Evolutionary conservation across 2,329 filamentous ascomycete genomes (phyloP), one percentile per base, ranked within the genome.

Genomic region (Pseudogymnoascus sp.): DNA sequence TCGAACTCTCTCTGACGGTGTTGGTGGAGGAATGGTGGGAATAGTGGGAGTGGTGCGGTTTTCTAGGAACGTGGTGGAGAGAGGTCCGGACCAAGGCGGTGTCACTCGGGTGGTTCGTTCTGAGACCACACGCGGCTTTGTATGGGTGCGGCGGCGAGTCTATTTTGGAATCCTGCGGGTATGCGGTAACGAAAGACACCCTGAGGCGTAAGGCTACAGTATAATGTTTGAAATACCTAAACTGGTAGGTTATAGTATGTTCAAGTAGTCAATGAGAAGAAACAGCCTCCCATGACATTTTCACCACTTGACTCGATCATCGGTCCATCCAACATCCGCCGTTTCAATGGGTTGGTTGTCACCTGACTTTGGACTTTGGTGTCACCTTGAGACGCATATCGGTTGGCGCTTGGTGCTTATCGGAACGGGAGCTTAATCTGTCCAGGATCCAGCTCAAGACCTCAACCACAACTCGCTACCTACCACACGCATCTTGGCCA

Each of bases 401-500:
- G 47, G 47, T 53, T 53, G 47, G 47, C 57, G 36, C 57, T 58
- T 58, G 57, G 33, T 36, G 33, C 57, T 58, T 58, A 58, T 58
- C 57, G 57, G 57, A 53, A 53, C 47, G 47, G 33, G 57, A 58
- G 57, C 57, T 58, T 58, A 58, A 58, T 58, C 57, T 53, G 47
- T 53, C 47, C 47, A 53, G 47, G 47, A 53, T 53, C 47, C 47
- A 53, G 47, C 47, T 53, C 11, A 14, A 53, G 47, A 53, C 25
- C 47, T 53, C 47, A 33, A 53, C 47, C 25, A 33, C 47, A 53
- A 53, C 47, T 18, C 25, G 28, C 22, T 53, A 53, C 47, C 47
- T 33, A 53, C 47, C 47, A 53, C 47, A 53, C 47, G 28, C 47
- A 53, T 53, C 47, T 53, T 53, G 47, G 47, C n/a, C 9, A 53